Conservation (phyloP, 176 grass and related monocot species). For the Eremochloa ophiuroides region DNA sequence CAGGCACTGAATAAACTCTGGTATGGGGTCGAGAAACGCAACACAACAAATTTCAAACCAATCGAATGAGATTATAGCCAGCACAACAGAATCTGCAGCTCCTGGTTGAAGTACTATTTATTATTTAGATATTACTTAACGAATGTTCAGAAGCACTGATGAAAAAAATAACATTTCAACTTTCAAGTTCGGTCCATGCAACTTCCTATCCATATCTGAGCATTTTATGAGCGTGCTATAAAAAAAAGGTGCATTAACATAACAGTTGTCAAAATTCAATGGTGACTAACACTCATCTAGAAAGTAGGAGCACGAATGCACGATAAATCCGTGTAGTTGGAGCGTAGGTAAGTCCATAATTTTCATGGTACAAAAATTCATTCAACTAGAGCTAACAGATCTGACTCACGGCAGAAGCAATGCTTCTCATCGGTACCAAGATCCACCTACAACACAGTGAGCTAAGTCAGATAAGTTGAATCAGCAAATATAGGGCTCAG, state of each 20-base stretch:
- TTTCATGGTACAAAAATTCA: slow-evolving; percentile 25
- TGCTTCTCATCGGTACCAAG: slow-evolving; percentile 76
- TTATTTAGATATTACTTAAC: neutral
- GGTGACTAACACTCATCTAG: slow-evolving; percentile 17
- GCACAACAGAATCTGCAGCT: neutral
- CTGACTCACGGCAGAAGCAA: slow-evolving; percentile 72
- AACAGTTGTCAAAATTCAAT: slow-evolving; percentile 9
- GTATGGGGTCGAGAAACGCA: neutral
- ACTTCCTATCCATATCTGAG: neutral
- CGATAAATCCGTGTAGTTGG: neutral
- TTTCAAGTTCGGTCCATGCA: neutral
- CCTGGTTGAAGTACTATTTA: no score
- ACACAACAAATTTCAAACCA: neutral
- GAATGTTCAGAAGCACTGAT: neutral
- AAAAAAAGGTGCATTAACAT: neutral
- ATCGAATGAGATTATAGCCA: neutral
- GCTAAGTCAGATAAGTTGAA: neutral
- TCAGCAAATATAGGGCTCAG: neutral
- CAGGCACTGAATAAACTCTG: neutral
- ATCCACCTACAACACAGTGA: slow-evolving; percentile 62
- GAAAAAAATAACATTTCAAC: neutral
- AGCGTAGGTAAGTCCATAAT: neutral
- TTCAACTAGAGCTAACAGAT: slow-evolving; percentile 78
- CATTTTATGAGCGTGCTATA: neutral
- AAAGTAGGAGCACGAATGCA: neutral